Conservation (phyloP, 257 asterid species). For the Misopates orontium region DNA sequence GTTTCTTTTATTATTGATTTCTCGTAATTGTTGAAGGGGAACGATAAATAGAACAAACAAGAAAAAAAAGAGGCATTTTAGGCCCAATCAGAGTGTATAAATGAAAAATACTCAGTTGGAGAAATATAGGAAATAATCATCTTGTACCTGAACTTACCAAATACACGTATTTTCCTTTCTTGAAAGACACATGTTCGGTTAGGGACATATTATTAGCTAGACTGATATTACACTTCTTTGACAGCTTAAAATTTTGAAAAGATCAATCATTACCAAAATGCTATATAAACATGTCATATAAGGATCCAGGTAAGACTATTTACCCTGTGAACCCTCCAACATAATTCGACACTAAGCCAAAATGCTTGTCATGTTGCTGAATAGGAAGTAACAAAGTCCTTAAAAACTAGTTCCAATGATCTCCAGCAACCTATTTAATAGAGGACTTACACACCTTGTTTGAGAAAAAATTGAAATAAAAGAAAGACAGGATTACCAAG, state of each 20-base stretch:
- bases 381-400: constrained; percentile 2
- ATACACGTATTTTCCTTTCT: too few relatives aligned
- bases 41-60: not conserved
- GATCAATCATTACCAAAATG: not conserved
- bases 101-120: too few relatives aligned
- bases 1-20: not conserved
- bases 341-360: not conserved
- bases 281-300: not conserved
- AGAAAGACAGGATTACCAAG: not conserved
- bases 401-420: constrained; percentile 1
- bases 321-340: not conserved
- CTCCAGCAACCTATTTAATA: not conserved
- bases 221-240: not conserved
- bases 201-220: too few relatives aligned
- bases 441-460: not conserved
- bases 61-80: not conserved
- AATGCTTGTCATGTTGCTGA: not conserved
- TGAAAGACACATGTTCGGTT: too few relatives aligned
- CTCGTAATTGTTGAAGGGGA: not conserved
- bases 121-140: not conserved
- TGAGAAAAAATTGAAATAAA: not conserved
- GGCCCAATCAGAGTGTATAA: too few relatives aligned
- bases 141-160: too few relatives aligned
- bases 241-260: not conserved
- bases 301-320: not conserved